A percentile compares a stretch with the other conserved stretches of the same genome.
phyloP scores from a whole-genome alignment of 148 eudicot species.

The Linanthus parryae region DNA sequence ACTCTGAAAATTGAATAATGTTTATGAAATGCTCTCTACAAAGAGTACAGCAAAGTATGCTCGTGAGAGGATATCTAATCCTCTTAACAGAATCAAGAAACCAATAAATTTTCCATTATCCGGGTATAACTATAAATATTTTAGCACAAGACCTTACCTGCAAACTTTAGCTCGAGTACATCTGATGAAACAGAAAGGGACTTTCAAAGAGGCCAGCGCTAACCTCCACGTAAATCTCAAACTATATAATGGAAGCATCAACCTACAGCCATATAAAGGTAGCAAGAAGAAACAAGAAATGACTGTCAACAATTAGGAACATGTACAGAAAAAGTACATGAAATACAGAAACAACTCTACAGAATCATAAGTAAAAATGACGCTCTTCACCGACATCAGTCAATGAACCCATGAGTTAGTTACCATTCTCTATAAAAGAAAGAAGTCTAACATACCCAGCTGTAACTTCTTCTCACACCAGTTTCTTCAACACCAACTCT shows the following conservation, averaged over 20 bases:
- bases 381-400: neutral
- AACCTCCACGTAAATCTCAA: constrained; percentile 36
- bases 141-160: constrained; percentile 27
- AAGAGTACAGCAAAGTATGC: neutral
- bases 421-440: neutral
- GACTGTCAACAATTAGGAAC: neutral
- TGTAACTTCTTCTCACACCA: too few relatives aligned
- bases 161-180: constrained; percentile 27
- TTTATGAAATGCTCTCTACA: neutral
- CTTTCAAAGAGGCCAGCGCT: constrained; percentile 51
- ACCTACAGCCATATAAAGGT: constrained; percentile 34
- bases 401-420: neutral
- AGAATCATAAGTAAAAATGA: neutral
- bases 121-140: neutral
- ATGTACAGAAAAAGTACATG: neutral
- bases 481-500: too few relatives aligned
- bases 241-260: constrained; percentile 51
- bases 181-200: constrained; percentile 25
- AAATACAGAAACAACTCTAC: neutral
- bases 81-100: neutral
- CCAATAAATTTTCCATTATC: neutral
- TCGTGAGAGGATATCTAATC: neutral
- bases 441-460: neutral
- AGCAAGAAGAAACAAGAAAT: constrained; percentile 9
- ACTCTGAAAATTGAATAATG: constrained; percentile 29